Evolutionary conservation across 257 asterid species (phyloP).

Genomic region (Solanum etuberosum): DNA sequence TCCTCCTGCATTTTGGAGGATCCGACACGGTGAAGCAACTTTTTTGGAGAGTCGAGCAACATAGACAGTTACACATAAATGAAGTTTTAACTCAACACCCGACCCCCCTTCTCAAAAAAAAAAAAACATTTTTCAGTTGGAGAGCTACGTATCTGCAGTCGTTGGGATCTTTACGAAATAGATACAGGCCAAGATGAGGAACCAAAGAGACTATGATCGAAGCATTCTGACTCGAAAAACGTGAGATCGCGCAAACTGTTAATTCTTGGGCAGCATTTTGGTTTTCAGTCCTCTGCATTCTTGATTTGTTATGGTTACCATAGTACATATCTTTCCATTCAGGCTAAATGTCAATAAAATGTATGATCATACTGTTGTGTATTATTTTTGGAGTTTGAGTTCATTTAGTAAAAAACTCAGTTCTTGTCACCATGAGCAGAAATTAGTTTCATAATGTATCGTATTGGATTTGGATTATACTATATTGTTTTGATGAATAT

Average conservation of each 20-base stretch:
- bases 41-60: not conserved
- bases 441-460: not conserved
- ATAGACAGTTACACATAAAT: not conserved
- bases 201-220: not conserved
- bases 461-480: not conserved
- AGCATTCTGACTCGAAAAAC: not conserved
- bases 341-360: not conserved
- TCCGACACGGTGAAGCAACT: not conserved
- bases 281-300: not conserved
- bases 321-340: not conserved
- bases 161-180: conserved; percentile 38
- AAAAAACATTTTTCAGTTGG: conserved; percentile 32
- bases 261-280: not conserved
- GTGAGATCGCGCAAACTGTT: not conserved
- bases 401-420: not conserved
- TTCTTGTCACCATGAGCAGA: not conserved
- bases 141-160: conserved; percentile 59
- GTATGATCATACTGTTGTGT: not conserved
- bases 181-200: not conserved
- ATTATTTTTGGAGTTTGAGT: not conserved
- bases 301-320: not conserved
- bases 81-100: not conserved
- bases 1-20: not conserved
- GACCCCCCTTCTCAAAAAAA: not conserved
- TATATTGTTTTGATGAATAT: not conserved